A percentile compares a stretch with the other conserved stretches of the same genome.
phyloP scores from a whole-genome alignment of 257 asterid species.

The Cruciata laevipes region DNA sequence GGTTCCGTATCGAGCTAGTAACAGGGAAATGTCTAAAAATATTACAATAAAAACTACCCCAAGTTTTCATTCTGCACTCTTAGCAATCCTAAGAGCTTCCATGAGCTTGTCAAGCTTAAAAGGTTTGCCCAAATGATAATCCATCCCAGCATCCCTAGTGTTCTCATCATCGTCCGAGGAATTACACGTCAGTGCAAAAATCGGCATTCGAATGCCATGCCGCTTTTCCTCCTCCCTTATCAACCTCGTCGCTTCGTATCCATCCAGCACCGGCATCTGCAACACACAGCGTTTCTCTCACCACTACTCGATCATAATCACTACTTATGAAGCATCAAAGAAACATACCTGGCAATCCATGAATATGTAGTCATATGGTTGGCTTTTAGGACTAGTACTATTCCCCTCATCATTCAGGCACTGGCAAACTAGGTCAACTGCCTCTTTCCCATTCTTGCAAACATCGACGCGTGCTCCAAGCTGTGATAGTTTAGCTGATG shows the following conservation, averaged over 20 bases:
- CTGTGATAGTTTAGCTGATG: not conserved
- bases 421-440: constrained; percentile 17
- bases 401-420: constrained; percentile 7
- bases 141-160: constrained; percentile 21
- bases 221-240: constrained; percentile 17
- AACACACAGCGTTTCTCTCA: not conserved
- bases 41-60: too few species aligned
- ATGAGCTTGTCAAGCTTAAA: constrained; percentile 1
- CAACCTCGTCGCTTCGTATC: constrained; percentile 18
- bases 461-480: constrained; percentile 19
- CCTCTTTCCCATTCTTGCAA: constrained; percentile 26
- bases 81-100: constrained; percentile 7
- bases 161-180: constrained; percentile 9
- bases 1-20: too few species aligned
- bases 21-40: too few species aligned
- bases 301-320: not conserved
- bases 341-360: constrained; percentile 28
- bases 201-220: constrained; percentile 14
- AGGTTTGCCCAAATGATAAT: constrained; percentile 19
- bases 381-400: not conserved
- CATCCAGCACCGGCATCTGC: constrained; percentile 23
- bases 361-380: constrained; percentile 20
- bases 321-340: not conserved
- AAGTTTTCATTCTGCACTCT: not conserved
- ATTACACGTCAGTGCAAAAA: constrained; percentile 19